Conservation (phyloP, 371 early-diverging fungal genomes). For the Mucor racemosus region DNA sequence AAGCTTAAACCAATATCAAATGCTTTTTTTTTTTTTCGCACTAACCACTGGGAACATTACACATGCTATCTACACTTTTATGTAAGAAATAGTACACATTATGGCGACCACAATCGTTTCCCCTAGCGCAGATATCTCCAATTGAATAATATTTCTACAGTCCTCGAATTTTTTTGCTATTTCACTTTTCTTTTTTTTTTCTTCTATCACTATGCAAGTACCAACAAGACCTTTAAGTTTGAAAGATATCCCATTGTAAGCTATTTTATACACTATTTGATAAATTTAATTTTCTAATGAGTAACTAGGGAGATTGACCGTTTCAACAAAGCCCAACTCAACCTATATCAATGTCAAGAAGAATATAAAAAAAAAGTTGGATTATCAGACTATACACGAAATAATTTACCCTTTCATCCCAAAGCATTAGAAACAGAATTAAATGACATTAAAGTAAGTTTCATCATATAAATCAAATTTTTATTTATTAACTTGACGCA, state of each 20-base stretch:
- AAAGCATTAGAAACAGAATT: neutral
- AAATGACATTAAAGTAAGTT: neutral
- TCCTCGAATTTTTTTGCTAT: neutral
- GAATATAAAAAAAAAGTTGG: slow-evolving; percentile 5
- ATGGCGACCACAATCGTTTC: too few species aligned
- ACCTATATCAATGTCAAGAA: neutral
- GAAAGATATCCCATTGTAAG: neutral
- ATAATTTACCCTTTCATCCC: slow-evolving; percentile 1
- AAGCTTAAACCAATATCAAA: too few species aligned
- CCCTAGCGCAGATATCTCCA: too few species aligned
- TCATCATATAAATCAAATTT: neutral
- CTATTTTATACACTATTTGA: neutral
- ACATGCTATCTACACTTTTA: too few species aligned
- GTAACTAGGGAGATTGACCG: neutral
- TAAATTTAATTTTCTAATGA: neutral
- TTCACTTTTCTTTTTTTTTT: neutral
- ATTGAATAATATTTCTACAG: neutral
- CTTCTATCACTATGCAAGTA: neutral
- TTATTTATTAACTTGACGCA: neutral
- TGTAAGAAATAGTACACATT: too few species aligned
- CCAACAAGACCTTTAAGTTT: neutral
- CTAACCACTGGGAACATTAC: too few species aligned
- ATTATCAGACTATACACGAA: slow-evolving; percentile 3
- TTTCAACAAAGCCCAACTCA: neutral
- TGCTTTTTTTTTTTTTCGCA: too few species aligned